Evolutionary conservation across 2,329 filamentous ascomycete genomes (phyloP), one percentile per base, ranked within the genome.

Genomic region (Phialophora chinensis): DNA sequence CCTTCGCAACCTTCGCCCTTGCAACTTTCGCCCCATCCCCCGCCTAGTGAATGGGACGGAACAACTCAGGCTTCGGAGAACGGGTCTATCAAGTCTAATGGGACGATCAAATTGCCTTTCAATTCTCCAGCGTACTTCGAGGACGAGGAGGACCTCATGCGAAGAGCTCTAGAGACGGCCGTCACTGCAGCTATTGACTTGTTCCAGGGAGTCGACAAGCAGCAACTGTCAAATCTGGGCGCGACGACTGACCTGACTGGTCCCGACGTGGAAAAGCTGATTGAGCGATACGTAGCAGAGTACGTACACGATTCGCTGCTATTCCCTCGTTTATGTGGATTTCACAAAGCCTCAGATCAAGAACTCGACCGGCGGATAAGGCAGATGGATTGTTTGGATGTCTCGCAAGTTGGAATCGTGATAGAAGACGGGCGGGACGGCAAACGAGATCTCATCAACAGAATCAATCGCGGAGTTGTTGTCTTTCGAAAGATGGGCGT

Each of bases 151-250:
- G 91, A 96, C 72, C 85, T 92, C 33, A 94, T 99, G 89, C 86
- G 94, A 63, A 89, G 89, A 25, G 92, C 93, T 17, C 81, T 98
- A 14, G 95, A 99, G 79, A 96, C 91, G 1, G 93, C 94, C 1
- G 91, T 99, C 11, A 97, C 92, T 10, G 87, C 91, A 10, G 95
- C 93, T 0, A 98, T 99, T 71, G 95, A 99, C 74, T 84, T 98
- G 0, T 99, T 99, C 72, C 94, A 98, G 74, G 89, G 89, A 66
- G 94, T 99, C 5, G 95, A 99, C 76, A 97, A 97, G 77, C 92
- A 96, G 74, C 95, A 98, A 74, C 82, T 99, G 31, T 97, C 94
- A 2, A 84, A 96, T 42, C 84, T 99, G 4, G 95, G 93, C 20
- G 91, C 93, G 4, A 97, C 93, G 1, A 99, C 96, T 1, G 93